Evolutionary conservation across 768 basidiomycete genomes (phyloP), one percentile per base, ranked within the genome.

Genomic region (Peribolospora baueri): DNA sequence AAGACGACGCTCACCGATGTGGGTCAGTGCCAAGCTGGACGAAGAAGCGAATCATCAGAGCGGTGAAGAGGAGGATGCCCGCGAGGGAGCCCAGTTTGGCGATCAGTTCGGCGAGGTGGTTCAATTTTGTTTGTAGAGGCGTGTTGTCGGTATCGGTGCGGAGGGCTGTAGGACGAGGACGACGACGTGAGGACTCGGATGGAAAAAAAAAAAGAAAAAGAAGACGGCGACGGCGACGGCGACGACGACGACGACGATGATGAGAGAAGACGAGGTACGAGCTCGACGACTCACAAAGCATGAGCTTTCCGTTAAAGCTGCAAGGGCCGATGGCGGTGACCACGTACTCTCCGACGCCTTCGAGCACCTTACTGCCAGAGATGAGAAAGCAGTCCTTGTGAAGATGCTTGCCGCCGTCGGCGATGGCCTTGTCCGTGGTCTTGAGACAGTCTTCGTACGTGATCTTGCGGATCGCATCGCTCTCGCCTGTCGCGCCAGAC

Each of bases 251-350:
- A 10, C 43, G 7, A 5, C 13, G 47, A 37, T 8, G 7, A 36
- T 7, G 5, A 9, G 7, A 7, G 50, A 8, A 7, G 25, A 25
- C 25, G 25, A 36, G 36, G 45, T 6, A 25, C 4, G 25, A 37
- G 5, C 4, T 4, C 7, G 8, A 1, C 7, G 36, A 62, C 80
- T 42, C 63, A 91, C 87, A 82, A 80, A 91, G 91, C 84, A 97
- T 87, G 63, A 95, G 88, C 48, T 87, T 77, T 46, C 93, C 93
- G 65, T 95, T 87, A 69, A 95, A 97, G 61, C 82, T 85, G 69
- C 81, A 84, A 9, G 76, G 77, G 8, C 93, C 93, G 51, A 97
- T 86, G 3, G 86, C 80, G 52, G 93, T 82, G 52, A 95, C 78
- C 51, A 98, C 80, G 63, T 97, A 98, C 56, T 72, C 74, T 38